phyloP scores from a whole-genome alignment of 495 filamentous ascomycete genomes.

The Xylona heveae region DNA sequence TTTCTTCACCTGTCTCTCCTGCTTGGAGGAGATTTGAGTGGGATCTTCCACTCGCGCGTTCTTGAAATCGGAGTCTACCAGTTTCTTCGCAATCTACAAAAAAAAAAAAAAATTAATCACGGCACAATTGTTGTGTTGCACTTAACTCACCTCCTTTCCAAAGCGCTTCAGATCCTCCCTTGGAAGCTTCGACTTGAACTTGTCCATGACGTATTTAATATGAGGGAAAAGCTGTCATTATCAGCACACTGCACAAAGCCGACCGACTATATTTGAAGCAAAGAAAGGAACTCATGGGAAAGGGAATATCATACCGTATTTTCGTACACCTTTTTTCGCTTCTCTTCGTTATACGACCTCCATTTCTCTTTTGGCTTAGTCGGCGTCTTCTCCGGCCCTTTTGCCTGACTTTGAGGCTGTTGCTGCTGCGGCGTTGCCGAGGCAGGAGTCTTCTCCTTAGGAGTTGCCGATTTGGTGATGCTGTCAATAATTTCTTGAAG shows the following conservation, averaged over 20 bases:
- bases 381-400: constrained; percentile 26
- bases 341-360: constrained; percentile 56
- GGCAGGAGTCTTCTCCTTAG: constrained; percentile 32
- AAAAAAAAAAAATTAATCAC: constrained; percentile 1
- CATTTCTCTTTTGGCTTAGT: constrained; percentile 64
- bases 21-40: constrained; percentile 53
- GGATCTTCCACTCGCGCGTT: constrained; percentile 65
- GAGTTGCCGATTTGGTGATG: constrained; percentile 49
- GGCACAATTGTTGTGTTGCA: no score
- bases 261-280: no score
- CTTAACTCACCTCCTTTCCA: constrained; percentile 46
- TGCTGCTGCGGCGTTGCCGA: constrained; percentile 21
- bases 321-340: constrained; percentile 83
- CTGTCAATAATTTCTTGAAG: constrained; percentile 73
- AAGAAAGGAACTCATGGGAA: no score
- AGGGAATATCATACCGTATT: constrained; percentile 38
- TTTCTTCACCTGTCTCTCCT: constrained; percentile 59
- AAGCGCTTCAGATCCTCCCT: constrained; percentile 77
- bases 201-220: constrained; percentile 66
- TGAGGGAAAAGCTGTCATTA: constrained; percentile 47
- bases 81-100: constrained; percentile 47
- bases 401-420: constrained; percentile 8
- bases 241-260: neutral
- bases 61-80: constrained; percentile 80
- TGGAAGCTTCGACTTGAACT: constrained; percentile 64